Conservation (phyloP, 768 basidiomycete species). For the Peribolospora baueri region DNA sequence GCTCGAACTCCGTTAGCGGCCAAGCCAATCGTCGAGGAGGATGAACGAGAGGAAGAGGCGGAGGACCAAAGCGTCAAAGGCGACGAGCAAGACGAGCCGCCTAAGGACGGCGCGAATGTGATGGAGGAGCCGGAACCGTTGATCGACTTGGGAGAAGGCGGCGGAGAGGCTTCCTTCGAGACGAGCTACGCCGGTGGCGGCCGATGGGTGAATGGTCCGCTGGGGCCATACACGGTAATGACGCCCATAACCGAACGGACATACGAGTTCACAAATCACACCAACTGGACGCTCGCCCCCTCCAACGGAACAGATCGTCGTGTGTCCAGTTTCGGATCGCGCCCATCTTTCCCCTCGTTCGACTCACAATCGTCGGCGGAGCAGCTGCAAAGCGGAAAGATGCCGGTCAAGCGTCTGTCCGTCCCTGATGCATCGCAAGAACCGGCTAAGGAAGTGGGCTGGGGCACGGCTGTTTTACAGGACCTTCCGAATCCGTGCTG, state of each 20-base stretch:
- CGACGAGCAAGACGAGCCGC: constrained; percentile 16
- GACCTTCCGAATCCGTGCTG: constrained; percentile 58
- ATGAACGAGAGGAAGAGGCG: constrained; percentile 17
- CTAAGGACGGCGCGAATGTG: constrained; percentile 13
- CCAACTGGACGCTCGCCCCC: constrained; percentile 8
- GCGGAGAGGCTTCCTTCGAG: neutral
- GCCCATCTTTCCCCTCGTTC: no score
- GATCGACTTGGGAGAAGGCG: constrained; percentile 5
- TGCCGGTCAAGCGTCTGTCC: no score
- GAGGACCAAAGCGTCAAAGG: constrained; percentile 6
- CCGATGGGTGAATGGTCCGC: no score
- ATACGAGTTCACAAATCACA: constrained; percentile 51
- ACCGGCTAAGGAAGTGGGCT: no score
- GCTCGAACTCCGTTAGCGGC: constrained; percentile 81
- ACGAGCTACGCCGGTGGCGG: neutral
- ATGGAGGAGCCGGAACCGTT: constrained; percentile 4
- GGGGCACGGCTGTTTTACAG: no score
- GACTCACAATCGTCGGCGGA: no score
- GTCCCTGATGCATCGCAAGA: no score
- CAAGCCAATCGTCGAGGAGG: constrained; percentile 43
- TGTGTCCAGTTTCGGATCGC: no score
- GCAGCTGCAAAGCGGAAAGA: no score
- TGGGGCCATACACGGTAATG: constrained; percentile 30
- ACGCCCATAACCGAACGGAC: constrained; percentile 94
- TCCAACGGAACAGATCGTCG: no score